These are phyloP conservation scores for Trypanosoma avium DNA, from an alignment of 208 protist genomes.

Conservation along the genomic window DNA sequence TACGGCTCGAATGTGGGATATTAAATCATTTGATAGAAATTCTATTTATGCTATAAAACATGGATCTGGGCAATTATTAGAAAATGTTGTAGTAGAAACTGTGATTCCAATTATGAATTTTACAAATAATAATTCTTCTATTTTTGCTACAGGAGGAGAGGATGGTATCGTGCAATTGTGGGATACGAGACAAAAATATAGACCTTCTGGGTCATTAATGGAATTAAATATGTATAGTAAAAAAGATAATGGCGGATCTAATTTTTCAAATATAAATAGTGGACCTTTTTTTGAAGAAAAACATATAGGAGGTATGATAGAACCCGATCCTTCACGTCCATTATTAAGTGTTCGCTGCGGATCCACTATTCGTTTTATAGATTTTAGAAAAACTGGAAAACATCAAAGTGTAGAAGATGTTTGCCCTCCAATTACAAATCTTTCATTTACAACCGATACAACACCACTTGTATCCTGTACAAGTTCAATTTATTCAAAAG, in stretches of 20 bases:
- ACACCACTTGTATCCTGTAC: conserved; percentile 29
- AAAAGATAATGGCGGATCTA: background rate
- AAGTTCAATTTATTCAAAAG: conserved; percentile 15
- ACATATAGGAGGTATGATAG: conserved; percentile 68
- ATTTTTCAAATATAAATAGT: background rate
- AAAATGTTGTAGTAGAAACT: conserved; percentile 68
- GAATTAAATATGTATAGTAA: conserved; percentile 45
- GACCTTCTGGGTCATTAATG: conserved; percentile 49
- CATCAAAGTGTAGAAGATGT: conserved; percentile 7
- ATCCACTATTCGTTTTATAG: conserved; percentile 38
- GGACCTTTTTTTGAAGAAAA: conserved; percentile 36
- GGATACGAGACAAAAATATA: conserved; percentile 69
- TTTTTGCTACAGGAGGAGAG: conserved; percentile 67
- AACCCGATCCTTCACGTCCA: conserved; percentile 36
- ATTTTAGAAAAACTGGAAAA: conserved; percentile 40
- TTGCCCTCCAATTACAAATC: conserved; percentile 17
- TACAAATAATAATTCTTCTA: conserved; percentile 27
- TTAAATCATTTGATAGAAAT: conserved; percentile 35
- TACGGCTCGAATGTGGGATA: conserved; percentile 70
- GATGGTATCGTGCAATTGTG: conserved; percentile 77
- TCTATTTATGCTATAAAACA: conserved; percentile 73
- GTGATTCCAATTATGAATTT: conserved; percentile 35
- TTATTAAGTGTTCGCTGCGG: conserved; percentile 54
- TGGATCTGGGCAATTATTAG: conserved; percentile 66
- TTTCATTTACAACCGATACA: conserved; percentile 50